Conservation (phyloP, 108 stramenopile genomes). For the Mediolabrus comicus region DNA sequence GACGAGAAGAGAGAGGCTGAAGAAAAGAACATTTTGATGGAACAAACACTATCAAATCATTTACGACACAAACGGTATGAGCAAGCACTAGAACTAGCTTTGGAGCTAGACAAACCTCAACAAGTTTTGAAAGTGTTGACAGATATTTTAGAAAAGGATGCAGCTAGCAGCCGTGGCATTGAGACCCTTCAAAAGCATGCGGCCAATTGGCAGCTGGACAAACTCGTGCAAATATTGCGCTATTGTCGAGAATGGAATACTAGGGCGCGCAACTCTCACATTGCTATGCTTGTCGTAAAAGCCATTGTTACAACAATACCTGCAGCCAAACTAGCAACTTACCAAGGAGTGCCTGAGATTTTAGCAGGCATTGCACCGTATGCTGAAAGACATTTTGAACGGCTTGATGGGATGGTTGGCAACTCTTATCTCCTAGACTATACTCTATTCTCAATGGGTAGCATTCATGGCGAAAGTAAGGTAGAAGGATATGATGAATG, state of each 20-base stretch:
- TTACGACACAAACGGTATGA: constrained; percentile 86
- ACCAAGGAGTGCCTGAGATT: constrained; percentile 71
- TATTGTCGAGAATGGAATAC: constrained; percentile 94
- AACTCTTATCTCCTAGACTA: constrained; percentile 79
- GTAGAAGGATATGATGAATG: constrained; percentile 55
- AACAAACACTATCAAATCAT: constrained; percentile 86
- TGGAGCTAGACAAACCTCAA: constrained; percentile 82
- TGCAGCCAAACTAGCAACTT: constrained; percentile 56
- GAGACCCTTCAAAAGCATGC: constrained; percentile 65
- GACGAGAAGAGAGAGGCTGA: constrained; percentile 60
- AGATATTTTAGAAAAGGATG: constrained; percentile 71
- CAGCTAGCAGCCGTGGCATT: constrained; percentile 43
- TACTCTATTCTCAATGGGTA: constrained; percentile 69
- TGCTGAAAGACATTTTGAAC: constrained; percentile 87
- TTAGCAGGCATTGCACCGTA: constrained; percentile 81
- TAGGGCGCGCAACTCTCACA: constrained; percentile 73
- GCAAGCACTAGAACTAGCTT: constrained; percentile 78
- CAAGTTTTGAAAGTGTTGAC: constrained; percentile 74
- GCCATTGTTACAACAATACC: constrained; percentile 74
- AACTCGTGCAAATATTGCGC: constrained; percentile 66
- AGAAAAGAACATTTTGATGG: constrained; percentile 77
- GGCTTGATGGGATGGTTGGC: constrained; percentile 71
- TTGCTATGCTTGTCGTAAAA: constrained; percentile 72
- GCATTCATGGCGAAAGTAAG: constrained; percentile 34
- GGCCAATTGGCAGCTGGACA: constrained; percentile 61